Evolutionary conservation across 2,329 filamentous ascomycete species (phyloP).

Genomic region (Ampelomyces quisqualis): DNA sequence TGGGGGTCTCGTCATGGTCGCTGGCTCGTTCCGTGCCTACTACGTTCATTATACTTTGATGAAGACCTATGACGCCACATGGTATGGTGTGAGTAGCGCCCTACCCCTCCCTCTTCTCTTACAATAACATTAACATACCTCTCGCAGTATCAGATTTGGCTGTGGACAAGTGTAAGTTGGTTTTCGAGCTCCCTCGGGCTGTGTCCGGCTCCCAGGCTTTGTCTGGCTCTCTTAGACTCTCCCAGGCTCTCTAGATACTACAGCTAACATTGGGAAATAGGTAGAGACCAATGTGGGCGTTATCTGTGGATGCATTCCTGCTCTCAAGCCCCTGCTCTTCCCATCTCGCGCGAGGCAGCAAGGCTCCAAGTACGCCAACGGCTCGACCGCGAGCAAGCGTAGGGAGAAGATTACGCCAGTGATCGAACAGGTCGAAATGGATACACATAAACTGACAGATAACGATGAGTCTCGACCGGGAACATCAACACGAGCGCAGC

Average conservation of each 20-base stretch:
- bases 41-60: slow-evolving; percentile 50
- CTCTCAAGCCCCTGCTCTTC: slow-evolving; percentile 47
- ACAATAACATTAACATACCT: too few relatives aligned
- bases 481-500: slow-evolving; percentile 21
- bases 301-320: slow-evolving; percentile 49
- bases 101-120: too few relatives aligned
- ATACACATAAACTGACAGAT: slow-evolving; percentile 34
- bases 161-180: slow-evolving; percentile 49
- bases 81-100: too few relatives aligned
- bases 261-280: too few relatives aligned
- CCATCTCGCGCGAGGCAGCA: slow-evolving; percentile 34
- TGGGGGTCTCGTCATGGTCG: slow-evolving; percentile 50
- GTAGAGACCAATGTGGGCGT: slow-evolving; percentile 49
- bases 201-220: too few relatives aligned
- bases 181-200: too few relatives aligned
- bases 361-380: slow-evolving; percentile 34
- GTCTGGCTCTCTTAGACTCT: too few relatives aligned
- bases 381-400: slow-evolving; percentile 33
- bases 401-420: slow-evolving; percentile 37
- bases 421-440: slow-evolving; percentile 38
- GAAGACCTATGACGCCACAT: slow-evolving; percentile 50
- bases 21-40: slow-evolving; percentile 50
- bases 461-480: slow-evolving; percentile 27
- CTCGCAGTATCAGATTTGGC: slow-evolving; percentile 46
- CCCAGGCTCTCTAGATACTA: too few relatives aligned